Base-by-base conservation (phyloP, 2,329 filamentous ascomycete species). In the Nannizzia gypsea region DNA sequence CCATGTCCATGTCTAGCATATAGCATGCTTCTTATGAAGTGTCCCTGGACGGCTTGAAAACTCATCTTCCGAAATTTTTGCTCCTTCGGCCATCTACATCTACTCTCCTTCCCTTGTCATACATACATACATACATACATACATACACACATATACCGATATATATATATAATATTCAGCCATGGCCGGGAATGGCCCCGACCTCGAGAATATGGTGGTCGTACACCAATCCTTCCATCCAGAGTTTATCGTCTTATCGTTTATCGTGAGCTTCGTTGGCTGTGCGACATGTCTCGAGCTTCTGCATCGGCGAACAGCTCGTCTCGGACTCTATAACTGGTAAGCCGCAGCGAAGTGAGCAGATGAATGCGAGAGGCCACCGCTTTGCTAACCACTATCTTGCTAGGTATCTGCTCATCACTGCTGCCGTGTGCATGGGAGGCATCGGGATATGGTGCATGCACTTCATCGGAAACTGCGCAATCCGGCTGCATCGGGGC, bases 401-500 rank as follows among this genome's bases (percentile, higher is more conserved):
- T 20, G 40, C 44, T 9, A 59, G 15, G 74, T 77, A 85, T 63
- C 76, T 88, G 1, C 76, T 90, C 2, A 66, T 84, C 11, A 81
- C 81, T 38, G 82, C 86, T 4, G 82, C 86, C 3, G 75, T 88
- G 26, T 81, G 83, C 2, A 89, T 90, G 86, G 87, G 87, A 6
- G 86, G 85, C 2, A 83, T 89, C 62, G 78, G 85, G 42, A 88
- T 88, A 61, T 89, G 85, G 86, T 86, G 81, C 66, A 88, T 88
- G 87, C 89, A 93, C 70, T 92, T 88, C 67, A 86, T 93, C 64
- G 89, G 89, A 22, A 92, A 93, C 69, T 81, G 87, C 58, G 89
- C 89, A 13, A 87, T 92, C 62, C 77, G 86, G 26, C 80, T 95
- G 17, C 85, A 80, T 42, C 65, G 84, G 63, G 87, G 87, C 42